Evolutionary conservation across 176 grass and related monocot genomes (phyloP), one percentile per base, ranked within the genome.

Genomic region (Phragmites australis): DNA sequence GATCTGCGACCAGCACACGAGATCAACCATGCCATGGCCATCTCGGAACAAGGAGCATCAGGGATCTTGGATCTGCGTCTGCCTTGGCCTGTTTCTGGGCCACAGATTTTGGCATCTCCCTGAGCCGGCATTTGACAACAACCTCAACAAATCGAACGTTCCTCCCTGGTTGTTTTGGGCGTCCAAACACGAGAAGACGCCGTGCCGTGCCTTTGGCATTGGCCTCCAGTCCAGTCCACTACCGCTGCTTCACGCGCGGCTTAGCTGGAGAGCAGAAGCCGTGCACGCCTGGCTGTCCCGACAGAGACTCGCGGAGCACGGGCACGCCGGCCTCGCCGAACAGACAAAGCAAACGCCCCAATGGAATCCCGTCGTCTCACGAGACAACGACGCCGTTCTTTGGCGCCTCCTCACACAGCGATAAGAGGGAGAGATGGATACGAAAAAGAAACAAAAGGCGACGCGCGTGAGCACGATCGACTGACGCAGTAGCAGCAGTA

Each of bases 231-330:
- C n/a, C n/a, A n/a, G n/a, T n/a, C n/a, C n/a, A n/a, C n/a, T n/a
- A n/a, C n/a, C n/a, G n/a, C n/a, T n/a, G n/a, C n/a, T n/a, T n/a
- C 26, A 31, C 2, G 17, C 11, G 40, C 42, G 4, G 27, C 76
- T n/a, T 27, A 76, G 80, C 73, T 73, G 86, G 67, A 83, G 47
- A 63, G 79, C 78, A 54, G 14, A 62, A 11, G 56, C 47, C 79
- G 85, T 77, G 65, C 54, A 87, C 63, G 78, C 72, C 60, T 65
- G 34, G 72, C 43, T 69, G 78, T 51, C 72, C 65, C 43, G 72
- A 70, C 83, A 72, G 46, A 56, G 67, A 79, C 61, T 14, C 31
- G 31, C 59, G 14, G 8, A 2, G 26, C 75, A 34, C 48, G 47
- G 68, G 32, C 48, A 68, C 66, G 53, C 65, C 82, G 41, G 72